Conservation (phyloP, 345 rosid genomes). For the Citrus maxima region DNA sequence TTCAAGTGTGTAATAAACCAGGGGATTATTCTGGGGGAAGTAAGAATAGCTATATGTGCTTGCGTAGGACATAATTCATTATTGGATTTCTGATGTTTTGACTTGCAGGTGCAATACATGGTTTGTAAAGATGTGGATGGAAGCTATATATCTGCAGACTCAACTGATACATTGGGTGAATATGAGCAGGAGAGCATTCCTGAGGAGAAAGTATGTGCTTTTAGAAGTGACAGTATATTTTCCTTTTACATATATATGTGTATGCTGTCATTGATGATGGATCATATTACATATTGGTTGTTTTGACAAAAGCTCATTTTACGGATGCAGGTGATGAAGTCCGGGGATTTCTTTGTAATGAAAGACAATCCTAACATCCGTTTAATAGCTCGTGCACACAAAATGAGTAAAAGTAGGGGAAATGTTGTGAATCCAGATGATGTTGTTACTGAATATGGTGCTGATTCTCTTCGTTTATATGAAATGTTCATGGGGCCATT, state of each 20-base stretch:
- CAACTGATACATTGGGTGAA: slow-evolving; percentile 38
- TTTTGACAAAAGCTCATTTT: slow-evolving; percentile 5
- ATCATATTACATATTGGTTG: background rate
- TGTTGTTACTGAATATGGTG: slow-evolving; percentile 81
- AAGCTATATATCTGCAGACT: slow-evolving; percentile 66
- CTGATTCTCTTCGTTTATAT: slow-evolving; percentile 90
- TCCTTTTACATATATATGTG: background rate
- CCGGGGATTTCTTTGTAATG: slow-evolving; percentile 73
- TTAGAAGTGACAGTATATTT: slow-evolving; percentile 14
- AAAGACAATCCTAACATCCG: slow-evolving; percentile 60
- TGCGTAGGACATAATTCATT: slow-evolving; percentile 2
- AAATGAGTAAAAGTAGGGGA: slow-evolving; percentile 98
- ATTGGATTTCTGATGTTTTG: slow-evolving; percentile 24
- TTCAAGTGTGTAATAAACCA: slow-evolving; percentile 96
- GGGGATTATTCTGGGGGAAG: slow-evolving; percentile 97
- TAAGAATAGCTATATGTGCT: slow-evolving; percentile 30
- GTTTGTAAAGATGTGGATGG: slow-evolving; percentile 71
- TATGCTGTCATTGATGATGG: background rate
- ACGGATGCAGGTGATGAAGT: slow-evolving; percentile 54
- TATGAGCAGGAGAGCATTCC: slow-evolving; percentile 56
- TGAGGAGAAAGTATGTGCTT: slow-evolving; percentile 59
- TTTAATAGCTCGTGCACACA: slow-evolving; percentile 69
- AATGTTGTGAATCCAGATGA: slow-evolving; percentile 95
- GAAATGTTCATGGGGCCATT: slow-evolving; percentile 99
- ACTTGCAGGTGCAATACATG: slow-evolving; percentile 76